phyloP scores from a whole-genome alignment of 2,329 filamentous ascomycete genomes.

The Grosmannia penicillata region DNA sequence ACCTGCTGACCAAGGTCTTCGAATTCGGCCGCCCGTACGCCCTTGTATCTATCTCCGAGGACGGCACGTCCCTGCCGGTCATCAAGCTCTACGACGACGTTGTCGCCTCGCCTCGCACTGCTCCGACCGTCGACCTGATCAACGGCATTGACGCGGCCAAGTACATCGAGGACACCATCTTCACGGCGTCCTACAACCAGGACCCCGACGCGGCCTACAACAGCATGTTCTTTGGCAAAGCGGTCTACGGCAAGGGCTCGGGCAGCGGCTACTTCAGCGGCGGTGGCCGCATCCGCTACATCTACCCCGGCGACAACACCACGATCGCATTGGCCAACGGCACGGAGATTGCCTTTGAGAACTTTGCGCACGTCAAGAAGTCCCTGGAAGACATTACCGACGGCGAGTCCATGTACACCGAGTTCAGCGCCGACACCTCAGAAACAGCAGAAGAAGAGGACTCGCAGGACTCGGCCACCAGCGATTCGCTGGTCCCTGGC shows the following conservation, averaged over 20 bases:
- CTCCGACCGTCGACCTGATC: constrained; percentile 14
- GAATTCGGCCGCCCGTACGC: constrained; percentile 21
- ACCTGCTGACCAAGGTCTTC: constrained; percentile 22
- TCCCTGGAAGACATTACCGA: constrained; percentile 17
- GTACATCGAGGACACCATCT: constrained; percentile 27
- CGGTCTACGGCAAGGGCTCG: constrained; percentile 8
- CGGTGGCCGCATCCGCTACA: constrained; percentile 17
- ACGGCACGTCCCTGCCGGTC: constrained; percentile 19
- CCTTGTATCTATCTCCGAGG: constrained; percentile 25
- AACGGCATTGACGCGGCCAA: constrained; percentile 16
- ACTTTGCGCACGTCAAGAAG: constrained; percentile 17
- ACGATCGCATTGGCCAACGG: constrained; percentile 23
- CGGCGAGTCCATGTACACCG: constrained; percentile 18
- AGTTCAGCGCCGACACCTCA: constrained; percentile 16
- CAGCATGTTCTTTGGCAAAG: constrained; percentile 20
- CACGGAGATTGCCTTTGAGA: constrained; percentile 16
- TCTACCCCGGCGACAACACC: constrained; percentile 18
- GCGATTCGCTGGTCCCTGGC: constrained; percentile 1
- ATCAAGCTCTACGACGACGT: constrained; percentile 32
- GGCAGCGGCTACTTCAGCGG: constrained; percentile 16
- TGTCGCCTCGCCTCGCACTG: constrained; percentile 8
- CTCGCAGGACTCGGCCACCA: background rate
- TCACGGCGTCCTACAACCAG: constrained; percentile 19
- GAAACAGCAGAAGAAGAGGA: too few relatives aligned
- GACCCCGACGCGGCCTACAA: constrained; percentile 22